phyloP scores from a whole-genome alignment of 345 rosid species.

The Erysimum cheiranthoides region DNA sequence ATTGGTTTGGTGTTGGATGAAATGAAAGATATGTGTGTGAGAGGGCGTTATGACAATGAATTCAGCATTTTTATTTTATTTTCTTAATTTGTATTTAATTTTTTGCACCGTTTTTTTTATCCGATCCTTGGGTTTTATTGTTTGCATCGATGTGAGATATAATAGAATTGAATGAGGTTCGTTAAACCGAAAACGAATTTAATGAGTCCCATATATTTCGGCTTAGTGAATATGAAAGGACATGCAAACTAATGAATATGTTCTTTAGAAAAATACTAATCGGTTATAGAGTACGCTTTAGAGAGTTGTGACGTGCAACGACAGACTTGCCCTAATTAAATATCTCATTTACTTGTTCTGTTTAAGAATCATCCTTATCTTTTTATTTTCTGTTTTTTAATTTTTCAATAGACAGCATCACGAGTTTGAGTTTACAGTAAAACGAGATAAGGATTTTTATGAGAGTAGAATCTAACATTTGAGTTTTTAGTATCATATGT shows the following conservation, averaged over 20 bases:
- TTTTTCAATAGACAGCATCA: background rate
- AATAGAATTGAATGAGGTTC: constrained; percentile 36
- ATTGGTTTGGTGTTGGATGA: constrained; percentile 41
- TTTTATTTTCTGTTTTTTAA: background rate
- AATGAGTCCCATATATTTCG: constrained; percentile 41
- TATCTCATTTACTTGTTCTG: constrained; percentile 3
- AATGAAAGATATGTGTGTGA: constrained; percentile 42
- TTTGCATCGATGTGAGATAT: constrained; percentile 37
- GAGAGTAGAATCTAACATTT: background rate
- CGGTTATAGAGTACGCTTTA: constrained; percentile 30
- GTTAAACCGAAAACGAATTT: constrained; percentile 34
- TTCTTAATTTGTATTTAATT: background rate
- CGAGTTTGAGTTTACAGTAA: background rate
- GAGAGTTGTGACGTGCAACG: constrained; percentile 30
- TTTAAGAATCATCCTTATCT: background rate
- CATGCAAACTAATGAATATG: constrained; percentile 13
- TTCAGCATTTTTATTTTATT: constrained; percentile 26
- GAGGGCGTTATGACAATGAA: constrained; percentile 43
- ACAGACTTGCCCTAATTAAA: constrained; percentile 17
- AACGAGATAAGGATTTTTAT: background rate
- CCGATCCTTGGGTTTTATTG: constrained; percentile 17
- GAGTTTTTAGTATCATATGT: background rate
- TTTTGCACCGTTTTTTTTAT: constrained; percentile 35
- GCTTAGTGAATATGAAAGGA: constrained; percentile 36
- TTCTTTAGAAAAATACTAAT: constrained; percentile 7